phyloP scores from a whole-genome alignment of 768 basidiomycete species.

The Phylloporus arenicola region DNA sequence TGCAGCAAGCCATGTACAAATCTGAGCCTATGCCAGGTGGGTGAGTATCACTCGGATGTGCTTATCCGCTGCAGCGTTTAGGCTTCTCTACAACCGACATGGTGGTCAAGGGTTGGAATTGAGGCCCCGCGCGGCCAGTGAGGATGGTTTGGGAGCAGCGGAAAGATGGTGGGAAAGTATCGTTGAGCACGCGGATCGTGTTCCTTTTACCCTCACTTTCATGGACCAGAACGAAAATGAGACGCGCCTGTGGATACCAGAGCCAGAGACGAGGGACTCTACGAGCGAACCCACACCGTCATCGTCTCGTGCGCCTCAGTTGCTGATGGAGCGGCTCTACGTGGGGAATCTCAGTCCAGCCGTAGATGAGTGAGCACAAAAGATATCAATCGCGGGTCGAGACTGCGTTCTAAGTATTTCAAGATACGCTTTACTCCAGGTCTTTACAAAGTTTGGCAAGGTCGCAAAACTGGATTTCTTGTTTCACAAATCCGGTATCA shows the following conservation, averaged over 20 bases:
- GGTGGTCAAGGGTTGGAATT: too few relatives aligned
- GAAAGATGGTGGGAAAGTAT: too few relatives aligned
- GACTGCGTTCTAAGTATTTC: constrained; percentile 10
- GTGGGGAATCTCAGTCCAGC: constrained; percentile 86
- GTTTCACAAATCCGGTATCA: constrained; percentile 87
- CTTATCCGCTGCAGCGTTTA: constrained; percentile 90
- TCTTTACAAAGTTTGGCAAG: constrained; percentile 90
- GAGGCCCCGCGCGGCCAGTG: too few relatives aligned
- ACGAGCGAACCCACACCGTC: constrained; percentile 15
- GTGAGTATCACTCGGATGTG: constrained; percentile 47
- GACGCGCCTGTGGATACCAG: constrained; percentile 31
- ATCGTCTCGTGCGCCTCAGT: constrained; percentile 22
- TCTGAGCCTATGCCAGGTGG: constrained; percentile 72
- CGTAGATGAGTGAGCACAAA: constrained; percentile 73
- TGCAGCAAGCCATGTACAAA: constrained; percentile 20
- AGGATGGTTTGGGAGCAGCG: too few relatives aligned
- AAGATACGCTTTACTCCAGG: constrained; percentile 83
- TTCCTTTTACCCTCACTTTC: background rate
- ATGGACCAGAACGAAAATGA: constrained; percentile 15
- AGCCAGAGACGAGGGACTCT: constrained; percentile 18
- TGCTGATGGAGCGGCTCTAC: constrained; percentile 74
- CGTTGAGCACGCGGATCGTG: too few relatives aligned
- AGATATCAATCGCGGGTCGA: background rate
- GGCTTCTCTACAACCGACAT: constrained; percentile 77
- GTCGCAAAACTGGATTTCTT: constrained; percentile 90